Evolutionary conservation across 1,284 basidiomycete species (phyloP).

Genomic region (Ceratobasidium sp.): DNA sequence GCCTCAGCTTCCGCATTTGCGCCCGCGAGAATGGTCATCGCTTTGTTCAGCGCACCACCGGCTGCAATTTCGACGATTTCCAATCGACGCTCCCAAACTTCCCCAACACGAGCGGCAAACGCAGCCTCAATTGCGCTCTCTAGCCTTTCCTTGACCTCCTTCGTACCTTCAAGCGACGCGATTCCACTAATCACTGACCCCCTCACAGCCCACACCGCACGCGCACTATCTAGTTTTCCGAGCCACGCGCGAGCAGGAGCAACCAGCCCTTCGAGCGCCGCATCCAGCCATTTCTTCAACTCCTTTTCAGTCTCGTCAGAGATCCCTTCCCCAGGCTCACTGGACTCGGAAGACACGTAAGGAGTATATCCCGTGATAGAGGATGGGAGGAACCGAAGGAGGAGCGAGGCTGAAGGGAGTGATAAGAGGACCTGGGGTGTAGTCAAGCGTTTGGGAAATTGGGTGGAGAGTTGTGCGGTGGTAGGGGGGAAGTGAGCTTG

Average conservation of each 20-base stretch:
- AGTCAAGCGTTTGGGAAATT: constrained; percentile 60
- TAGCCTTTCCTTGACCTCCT: constrained; percentile 63
- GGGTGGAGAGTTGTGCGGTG: constrained; percentile 16
- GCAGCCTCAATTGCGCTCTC: constrained; percentile 64
- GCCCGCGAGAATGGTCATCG: not conserved
- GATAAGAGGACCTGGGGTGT: constrained; percentile 72
- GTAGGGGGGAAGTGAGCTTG: constrained; percentile 33
- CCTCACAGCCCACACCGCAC: constrained; percentile 69
- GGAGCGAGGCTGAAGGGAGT: constrained; percentile 79
- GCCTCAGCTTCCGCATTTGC: constrained; percentile 17
- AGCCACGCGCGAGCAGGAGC: constrained; percentile 70
- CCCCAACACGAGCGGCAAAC: constrained; percentile 54
- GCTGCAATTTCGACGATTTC: constrained; percentile 42
- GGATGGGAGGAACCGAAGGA: constrained; percentile 70
- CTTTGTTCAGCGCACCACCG: constrained; percentile 32
- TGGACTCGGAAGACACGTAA: constrained; percentile 74
- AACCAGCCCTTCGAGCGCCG: constrained; percentile 64
- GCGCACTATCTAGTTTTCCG: constrained; percentile 66
- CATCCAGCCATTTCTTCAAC: constrained; percentile 71
- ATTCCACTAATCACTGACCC: constrained; percentile 61
- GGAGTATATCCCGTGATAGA: constrained; percentile 77
- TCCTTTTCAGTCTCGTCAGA: constrained; percentile 61
- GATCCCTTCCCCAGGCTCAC: constrained; percentile 65
- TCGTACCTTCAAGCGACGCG: constrained; percentile 63
- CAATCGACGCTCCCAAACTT: constrained; percentile 46